Conservation (phyloP, 2,329 filamentous ascomycete genomes). For the Epicoccum nigrum region DNA sequence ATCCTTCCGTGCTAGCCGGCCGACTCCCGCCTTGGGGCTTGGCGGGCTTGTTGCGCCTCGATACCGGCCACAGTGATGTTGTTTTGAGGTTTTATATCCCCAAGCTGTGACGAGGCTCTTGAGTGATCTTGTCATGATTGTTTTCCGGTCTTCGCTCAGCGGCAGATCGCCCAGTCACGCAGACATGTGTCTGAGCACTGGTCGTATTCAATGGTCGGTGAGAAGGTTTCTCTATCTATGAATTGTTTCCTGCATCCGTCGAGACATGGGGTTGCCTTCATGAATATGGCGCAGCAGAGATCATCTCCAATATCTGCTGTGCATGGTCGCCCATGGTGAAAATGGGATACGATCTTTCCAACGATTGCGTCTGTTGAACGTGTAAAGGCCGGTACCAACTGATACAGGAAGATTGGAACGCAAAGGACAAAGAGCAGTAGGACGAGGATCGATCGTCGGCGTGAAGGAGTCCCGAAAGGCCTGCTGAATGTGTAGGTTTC, state of each 20-base stretch:
- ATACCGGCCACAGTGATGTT: slow-evolving; percentile 2
- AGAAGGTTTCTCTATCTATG: slow-evolving; percentile 35
- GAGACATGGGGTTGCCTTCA: slow-evolving; percentile 34
- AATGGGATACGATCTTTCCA: slow-evolving; percentile 1
- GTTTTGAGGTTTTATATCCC: background rate
- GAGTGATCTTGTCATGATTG: background rate
- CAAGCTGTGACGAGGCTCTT: background rate
- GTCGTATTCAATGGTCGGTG: slow-evolving; percentile 34
- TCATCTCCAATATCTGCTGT: slow-evolving; percentile 31
- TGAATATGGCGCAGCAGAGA: slow-evolving; percentile 33
- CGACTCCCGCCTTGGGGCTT: slow-evolving; percentile 13
- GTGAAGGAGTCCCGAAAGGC: background rate
- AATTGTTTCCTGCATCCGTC: slow-evolving; percentile 34
- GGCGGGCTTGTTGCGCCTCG: slow-evolving; percentile 4
- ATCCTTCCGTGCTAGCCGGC: slow-evolving; percentile 15
- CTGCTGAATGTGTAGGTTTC: background rate
- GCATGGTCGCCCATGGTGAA: slow-evolving; percentile 22
- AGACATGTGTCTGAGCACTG: slow-evolving; percentile 27
- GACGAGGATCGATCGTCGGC: slow-evolving; percentile 12
- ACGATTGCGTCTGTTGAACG: slow-evolving; percentile 13
- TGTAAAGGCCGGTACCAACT: slow-evolving; percentile 24
- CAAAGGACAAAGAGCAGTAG: slow-evolving; percentile 24
- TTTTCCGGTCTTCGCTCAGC: background rate
- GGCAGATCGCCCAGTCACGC: slow-evolving; percentile 3
- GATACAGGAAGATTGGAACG: slow-evolving; percentile 27